phyloP scores from a whole-genome alignment of 2,329 filamentous ascomycete genomes.

The Colletotrichum godetiae region DNA sequence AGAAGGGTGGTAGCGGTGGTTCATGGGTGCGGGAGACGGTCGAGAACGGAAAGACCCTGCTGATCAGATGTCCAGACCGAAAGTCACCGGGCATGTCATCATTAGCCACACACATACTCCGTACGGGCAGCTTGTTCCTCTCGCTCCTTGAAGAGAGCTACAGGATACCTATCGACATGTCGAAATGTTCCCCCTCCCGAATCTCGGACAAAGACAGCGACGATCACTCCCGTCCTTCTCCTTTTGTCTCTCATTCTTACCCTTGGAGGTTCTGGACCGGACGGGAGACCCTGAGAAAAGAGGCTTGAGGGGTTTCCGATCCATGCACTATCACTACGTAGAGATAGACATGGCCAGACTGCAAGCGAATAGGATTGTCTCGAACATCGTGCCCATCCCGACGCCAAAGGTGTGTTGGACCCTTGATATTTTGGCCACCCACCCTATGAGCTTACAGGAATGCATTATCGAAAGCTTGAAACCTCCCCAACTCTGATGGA shows the following conservation, averaged over 20 bases:
- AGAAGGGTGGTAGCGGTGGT: background rate
- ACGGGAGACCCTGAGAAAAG: background rate
- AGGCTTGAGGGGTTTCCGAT: conserved; percentile 8
- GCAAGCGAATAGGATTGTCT: conserved; percentile 30
- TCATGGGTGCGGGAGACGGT: conserved; percentile 1
- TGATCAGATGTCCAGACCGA: conserved; percentile 33
- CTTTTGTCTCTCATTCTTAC: background rate
- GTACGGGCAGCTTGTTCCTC: background rate
- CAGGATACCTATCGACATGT: conserved; percentile 3
- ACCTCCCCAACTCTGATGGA: conserved; percentile 9
- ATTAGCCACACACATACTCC: conserved; percentile 13
- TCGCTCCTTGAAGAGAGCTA: conserved; percentile 6
- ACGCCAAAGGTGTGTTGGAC: conserved; percentile 19
- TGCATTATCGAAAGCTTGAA: conserved; percentile 32
- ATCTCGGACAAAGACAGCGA: background rate
- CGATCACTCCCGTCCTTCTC: background rate
- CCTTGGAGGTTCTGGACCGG: background rate
- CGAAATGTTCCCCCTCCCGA: background rate
- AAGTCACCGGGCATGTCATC: conserved; percentile 32
- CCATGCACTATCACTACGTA: conserved; percentile 3
- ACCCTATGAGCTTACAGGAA: conserved; percentile 1
- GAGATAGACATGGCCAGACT: conserved; percentile 10
- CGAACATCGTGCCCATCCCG: conserved; percentile 10
- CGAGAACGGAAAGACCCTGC: conserved; percentile 38
- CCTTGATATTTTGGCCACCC: conserved; percentile 16